These are phyloP conservation scores for Ganoderma sinense DNA, from an alignment of 1,284 basidiomycete species.

Conservation along the genomic window DNA sequence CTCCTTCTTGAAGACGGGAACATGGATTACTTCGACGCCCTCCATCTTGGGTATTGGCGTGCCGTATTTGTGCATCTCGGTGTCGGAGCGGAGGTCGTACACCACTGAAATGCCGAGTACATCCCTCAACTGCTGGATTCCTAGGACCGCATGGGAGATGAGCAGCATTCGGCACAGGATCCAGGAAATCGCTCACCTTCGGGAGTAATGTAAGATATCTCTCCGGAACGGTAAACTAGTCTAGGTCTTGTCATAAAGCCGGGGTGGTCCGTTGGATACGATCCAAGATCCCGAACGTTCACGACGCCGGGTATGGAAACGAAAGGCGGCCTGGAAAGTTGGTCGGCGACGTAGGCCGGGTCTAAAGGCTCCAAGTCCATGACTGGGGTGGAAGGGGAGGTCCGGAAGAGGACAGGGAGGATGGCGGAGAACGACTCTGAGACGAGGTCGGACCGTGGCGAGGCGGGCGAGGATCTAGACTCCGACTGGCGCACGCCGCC, in stretches of 20 bases:
- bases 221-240: constrained; percentile 70
- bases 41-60: constrained; percentile 67
- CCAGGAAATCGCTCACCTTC: constrained; percentile 52
- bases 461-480: background rate
- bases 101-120: constrained; percentile 67
- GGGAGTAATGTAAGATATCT: constrained; percentile 71
- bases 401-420: background rate
- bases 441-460: background rate
- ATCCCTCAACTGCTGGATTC: constrained; percentile 59
- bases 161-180: background rate
- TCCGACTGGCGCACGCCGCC: background rate
- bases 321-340: constrained; percentile 73
- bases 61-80: constrained; percentile 77
- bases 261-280: constrained; percentile 56
- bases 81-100: constrained; percentile 80
- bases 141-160: constrained; percentile 42
- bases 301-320: constrained; percentile 71
- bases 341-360: constrained; percentile 63
- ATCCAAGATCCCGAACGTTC: constrained; percentile 76
- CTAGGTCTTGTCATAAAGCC: constrained; percentile 61
- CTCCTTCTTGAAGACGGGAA: constrained; percentile 73
- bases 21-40: constrained; percentile 62
- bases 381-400: background rate
- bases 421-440: background rate
- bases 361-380: constrained; percentile 67